phyloP scores from a whole-genome alignment of 2,329 filamentous ascomycete genomes.

The Ceratocystis cubensis region DNA sequence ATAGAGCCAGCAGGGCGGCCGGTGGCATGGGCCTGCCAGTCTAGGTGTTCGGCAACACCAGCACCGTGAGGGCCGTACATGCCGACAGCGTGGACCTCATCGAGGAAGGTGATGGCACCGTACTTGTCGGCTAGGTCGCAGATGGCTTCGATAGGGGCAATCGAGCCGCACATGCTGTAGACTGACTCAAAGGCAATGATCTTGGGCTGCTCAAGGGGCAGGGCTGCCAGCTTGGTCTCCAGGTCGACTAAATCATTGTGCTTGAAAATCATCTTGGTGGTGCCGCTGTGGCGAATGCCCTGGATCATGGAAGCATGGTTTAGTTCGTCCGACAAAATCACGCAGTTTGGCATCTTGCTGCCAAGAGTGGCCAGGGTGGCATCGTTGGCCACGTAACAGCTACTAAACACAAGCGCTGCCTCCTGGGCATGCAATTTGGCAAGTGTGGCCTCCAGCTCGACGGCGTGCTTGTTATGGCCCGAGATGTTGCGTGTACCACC shows the following conservation, averaged over 20 bases:
- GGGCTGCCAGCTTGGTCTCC: slow-evolving; percentile 78
- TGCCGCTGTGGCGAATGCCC: slow-evolving; percentile 91
- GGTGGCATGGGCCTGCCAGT: slow-evolving; percentile 73
- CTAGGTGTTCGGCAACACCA: slow-evolving; percentile 92
- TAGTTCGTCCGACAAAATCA: slow-evolving; percentile 92
- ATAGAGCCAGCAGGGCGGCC: slow-evolving; percentile 68
- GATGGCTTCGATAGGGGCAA: slow-evolving; percentile 90
- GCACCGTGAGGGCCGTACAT: slow-evolving; percentile 97
- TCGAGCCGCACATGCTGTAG: slow-evolving; percentile 98
- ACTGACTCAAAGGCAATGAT: slow-evolving; percentile 98
- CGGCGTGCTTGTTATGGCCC: slow-evolving; percentile 89
- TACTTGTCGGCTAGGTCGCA: slow-evolving; percentile 97
- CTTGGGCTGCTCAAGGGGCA: slow-evolving; percentile 78
- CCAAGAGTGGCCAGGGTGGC: slow-evolving; percentile 93
- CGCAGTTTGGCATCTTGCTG: slow-evolving; percentile 89
- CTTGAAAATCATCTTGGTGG: slow-evolving; percentile 96
- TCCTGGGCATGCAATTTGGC: slow-evolving; percentile 88
- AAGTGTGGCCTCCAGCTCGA: slow-evolving; percentile 67
- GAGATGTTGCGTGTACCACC: slow-evolving; percentile 97
- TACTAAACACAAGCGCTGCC: slow-evolving; percentile 84
- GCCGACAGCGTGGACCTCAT: slow-evolving; percentile 96
- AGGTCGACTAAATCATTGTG: slow-evolving; percentile 93
- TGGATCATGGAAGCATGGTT: slow-evolving; percentile 99
- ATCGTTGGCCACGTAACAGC: slow-evolving; percentile 97
- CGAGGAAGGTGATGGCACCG: slow-evolving; percentile 90